A percentile compares a stretch with the other conserved stretches of the same genome.
These are phyloP conservation scores for Triangularia setosa DNA, from an alignment of 2,329 filamentous ascomycete species.

Conservation along the genomic window DNA sequence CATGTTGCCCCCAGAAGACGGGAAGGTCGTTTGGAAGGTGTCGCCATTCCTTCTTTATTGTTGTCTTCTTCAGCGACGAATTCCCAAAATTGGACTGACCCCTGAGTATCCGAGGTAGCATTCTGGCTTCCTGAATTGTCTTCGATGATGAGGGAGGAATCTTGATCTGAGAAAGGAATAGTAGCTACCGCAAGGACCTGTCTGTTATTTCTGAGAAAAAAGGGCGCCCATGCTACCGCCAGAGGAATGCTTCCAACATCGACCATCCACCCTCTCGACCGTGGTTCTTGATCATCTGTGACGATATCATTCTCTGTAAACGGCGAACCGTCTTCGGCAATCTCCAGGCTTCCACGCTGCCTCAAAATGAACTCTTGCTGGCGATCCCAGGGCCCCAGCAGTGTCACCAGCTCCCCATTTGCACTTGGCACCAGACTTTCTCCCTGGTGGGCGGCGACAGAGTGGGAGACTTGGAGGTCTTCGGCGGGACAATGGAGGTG, in stretches of 20 bases:
- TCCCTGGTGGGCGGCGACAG: constrained; percentile 20
- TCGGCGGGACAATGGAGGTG: not conserved
- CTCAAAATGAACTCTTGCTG: constrained; percentile 26
- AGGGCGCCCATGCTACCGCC: constrained; percentile 51
- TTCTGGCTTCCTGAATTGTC: constrained; percentile 36
- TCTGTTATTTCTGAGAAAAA: constrained; percentile 29
- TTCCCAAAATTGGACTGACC: constrained; percentile 51
- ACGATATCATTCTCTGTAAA: not conserved
- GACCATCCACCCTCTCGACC: constrained; percentile 47
- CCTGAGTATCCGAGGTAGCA: constrained; percentile 19
- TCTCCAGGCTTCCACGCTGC: constrained; percentile 18
- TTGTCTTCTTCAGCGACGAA: constrained; percentile 32
- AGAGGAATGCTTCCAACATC: constrained; percentile 52
- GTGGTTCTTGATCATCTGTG: not conserved
- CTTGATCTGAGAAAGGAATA: constrained; percentile 49
- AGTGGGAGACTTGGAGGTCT: constrained; percentile 20
- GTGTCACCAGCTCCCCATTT: constrained; percentile 23
- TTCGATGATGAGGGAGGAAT: constrained; percentile 15
- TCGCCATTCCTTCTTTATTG: constrained; percentile 27
- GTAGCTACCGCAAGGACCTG: constrained; percentile 52
- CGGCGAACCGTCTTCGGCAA: constrained; percentile 12
- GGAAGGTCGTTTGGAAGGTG: constrained; percentile 36
- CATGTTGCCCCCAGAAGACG: constrained; percentile 43
- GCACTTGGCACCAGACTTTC: constrained; percentile 19
- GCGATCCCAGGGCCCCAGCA: constrained; percentile 28